A percentile compares a stretch with the other conserved stretches of the same genome.
Evolutionary conservation across 78 protist species (phyloP).

Genomic region (Chrysochromulina tobinii): DNA sequence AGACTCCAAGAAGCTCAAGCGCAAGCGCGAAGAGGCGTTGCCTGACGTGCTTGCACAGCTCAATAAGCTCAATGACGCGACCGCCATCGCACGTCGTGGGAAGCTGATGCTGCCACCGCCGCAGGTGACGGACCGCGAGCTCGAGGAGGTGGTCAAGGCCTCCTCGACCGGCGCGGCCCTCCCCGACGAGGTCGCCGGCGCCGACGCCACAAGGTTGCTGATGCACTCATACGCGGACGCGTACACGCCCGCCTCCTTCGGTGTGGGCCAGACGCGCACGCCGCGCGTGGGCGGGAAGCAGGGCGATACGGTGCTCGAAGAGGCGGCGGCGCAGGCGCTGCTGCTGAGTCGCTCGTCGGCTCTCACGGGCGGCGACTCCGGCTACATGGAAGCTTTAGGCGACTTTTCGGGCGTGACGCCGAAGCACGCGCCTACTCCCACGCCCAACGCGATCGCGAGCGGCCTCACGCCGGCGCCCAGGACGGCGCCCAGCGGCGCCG

Average conservation of each 20-base stretch:
- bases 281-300: background rate
- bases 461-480: too few relatives aligned
- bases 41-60: conserved; percentile 65
- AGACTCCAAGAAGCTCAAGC: conserved; percentile 55
- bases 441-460: too few relatives aligned
- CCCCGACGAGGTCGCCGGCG: background rate
- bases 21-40: conserved; percentile 49
- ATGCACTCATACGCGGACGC: conserved; percentile 7
- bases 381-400: background rate
- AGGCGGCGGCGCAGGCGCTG: conserved; percentile 33
- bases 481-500: background rate
- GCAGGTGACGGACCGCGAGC: conserved; percentile 78
- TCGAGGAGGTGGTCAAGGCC: conserved; percentile 70
- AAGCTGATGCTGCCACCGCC: conserved; percentile 74
- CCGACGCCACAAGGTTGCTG: conserved; percentile 9
- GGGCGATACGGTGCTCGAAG: background rate
- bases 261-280: background rate
- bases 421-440: background rate
- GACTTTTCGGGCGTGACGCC: conserved; percentile 30
- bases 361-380: conserved; percentile 33
- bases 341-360: background rate
- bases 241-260: background rate
- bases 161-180: background rate
- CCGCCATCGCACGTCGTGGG: conserved; percentile 47
- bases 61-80: conserved; percentile 70